A percentile compares a stretch with the other conserved stretches of the same genome.
Evolutionary conservation across 2,329 filamentous ascomycete genomes (phyloP).

Genomic region (Alternaria ethzedia): DNA sequence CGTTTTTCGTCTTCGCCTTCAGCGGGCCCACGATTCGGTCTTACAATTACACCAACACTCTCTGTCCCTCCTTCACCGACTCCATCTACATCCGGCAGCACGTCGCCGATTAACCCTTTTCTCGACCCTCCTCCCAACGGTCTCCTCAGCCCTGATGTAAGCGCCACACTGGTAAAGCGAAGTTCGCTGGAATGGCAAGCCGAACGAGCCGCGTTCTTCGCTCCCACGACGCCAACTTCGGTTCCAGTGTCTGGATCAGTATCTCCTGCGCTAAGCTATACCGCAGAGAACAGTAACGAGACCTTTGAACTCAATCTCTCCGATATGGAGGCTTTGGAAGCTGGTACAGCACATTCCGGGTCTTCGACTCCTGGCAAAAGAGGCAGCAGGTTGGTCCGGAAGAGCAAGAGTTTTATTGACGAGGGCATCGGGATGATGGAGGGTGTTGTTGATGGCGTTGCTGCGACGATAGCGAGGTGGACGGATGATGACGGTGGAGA

Average conservation of each 20-base stretch:
- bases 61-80: neutral
- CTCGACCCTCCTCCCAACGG: neutral
- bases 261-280: neutral
- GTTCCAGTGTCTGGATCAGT: neutral
- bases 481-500: slow-evolving; percentile 3
- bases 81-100: neutral
- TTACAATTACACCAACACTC: neutral
- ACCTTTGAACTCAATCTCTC: neutral
- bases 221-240: neutral
- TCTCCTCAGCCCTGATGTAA: neutral
- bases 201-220: neutral
- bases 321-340: neutral
- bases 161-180: neutral
- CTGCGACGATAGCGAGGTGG: neutral
- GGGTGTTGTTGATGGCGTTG: neutral
- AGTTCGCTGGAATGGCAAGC: neutral
- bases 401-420: neutral
- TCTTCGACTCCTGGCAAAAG: neutral
- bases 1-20: neutral
- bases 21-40: neutral
- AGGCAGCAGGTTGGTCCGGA: neutral
- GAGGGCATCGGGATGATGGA: neutral
- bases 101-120: neutral
- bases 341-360: neutral
- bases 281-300: neutral